Evolutionary conservation across 1,139 yeast genomes (phyloP).

Genomic region (Sugiyamaella castrensis): DNA sequence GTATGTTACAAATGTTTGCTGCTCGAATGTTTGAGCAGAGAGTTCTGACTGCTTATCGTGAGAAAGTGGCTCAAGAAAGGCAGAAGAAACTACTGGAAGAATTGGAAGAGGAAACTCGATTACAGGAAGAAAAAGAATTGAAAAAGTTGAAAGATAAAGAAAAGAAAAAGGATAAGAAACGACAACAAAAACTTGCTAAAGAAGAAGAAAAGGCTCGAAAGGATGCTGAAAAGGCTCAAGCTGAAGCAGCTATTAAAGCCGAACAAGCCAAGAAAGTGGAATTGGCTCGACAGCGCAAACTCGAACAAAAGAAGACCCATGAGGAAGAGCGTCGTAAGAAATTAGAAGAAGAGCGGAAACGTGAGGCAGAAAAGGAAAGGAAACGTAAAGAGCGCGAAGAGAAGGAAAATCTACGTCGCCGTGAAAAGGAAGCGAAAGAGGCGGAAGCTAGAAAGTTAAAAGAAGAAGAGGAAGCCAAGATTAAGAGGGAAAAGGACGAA

Average conservation of each 20-base stretch:
- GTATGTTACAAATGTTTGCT: slow-evolving; percentile 71
- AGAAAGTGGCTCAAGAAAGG: slow-evolving; percentile 69
- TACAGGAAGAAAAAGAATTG: slow-evolving; percentile 66
- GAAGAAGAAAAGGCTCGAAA: slow-evolving; percentile 67
- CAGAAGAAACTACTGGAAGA: slow-evolving; percentile 72
- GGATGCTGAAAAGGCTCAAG: slow-evolving; percentile 54
- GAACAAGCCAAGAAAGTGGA: slow-evolving; percentile 53
- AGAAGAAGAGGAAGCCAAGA: slow-evolving; percentile 27
- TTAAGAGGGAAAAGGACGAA: slow-evolving; percentile 30
- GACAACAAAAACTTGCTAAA: slow-evolving; percentile 63
- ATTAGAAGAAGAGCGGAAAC: slow-evolving; percentile 37
- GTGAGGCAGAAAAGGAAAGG: slow-evolving; percentile 45
- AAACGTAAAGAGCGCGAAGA: slow-evolving; percentile 45
- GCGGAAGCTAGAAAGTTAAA: slow-evolving; percentile 35
- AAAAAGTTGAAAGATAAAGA: slow-evolving; percentile 72
- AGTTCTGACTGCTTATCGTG: slow-evolving; percentile 68
- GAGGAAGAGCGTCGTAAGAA: slow-evolving; percentile 43
- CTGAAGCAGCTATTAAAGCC: slow-evolving; percentile 45
- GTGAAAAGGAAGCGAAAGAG: slow-evolving; percentile 41
- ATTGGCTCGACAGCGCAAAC: slow-evolving; percentile 54
- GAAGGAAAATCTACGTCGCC: slow-evolving; percentile 31
- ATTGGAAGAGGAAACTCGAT: slow-evolving; percentile 71
- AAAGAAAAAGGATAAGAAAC: slow-evolving; percentile 74
- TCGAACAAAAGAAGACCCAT: slow-evolving; percentile 47
- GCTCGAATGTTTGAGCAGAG: slow-evolving; percentile 71